Percentiles rank a stretch among this genome's conserved stretches.
phyloP scores from a whole-genome alignment of 2,329 filamentous ascomycete species.

The Shiraia sp. region DNA sequence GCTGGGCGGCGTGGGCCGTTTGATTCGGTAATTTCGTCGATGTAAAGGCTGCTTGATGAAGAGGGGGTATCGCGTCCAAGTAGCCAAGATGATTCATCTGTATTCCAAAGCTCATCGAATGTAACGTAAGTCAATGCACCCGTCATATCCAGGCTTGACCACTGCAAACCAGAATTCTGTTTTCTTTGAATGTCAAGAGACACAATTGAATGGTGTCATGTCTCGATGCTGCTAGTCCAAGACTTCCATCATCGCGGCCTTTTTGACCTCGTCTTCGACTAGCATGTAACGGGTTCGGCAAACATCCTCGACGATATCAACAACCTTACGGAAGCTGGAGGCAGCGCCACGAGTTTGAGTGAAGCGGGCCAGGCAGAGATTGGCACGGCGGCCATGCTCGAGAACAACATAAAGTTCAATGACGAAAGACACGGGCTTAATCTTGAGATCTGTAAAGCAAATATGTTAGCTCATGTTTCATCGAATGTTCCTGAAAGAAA shows the following conservation, averaged over 20 bases:
- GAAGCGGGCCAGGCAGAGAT: constrained; percentile 80
- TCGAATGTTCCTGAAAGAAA: constrained; percentile 1
- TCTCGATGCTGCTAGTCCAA: constrained; percentile 25
- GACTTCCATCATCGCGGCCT: constrained; percentile 49
- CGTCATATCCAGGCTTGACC: too few relatives aligned
- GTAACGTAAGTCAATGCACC: too few relatives aligned
- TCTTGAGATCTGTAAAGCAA: constrained; percentile 65
- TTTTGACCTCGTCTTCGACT: constrained; percentile 60
- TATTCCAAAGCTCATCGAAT: too few relatives aligned
- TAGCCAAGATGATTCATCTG: background rate
- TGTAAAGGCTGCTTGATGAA: too few relatives aligned
- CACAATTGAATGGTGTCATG: too few relatives aligned
- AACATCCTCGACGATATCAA: constrained; percentile 73
- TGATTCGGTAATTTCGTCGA: background rate
- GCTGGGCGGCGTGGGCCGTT: background rate
- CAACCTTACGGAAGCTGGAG: constrained; percentile 82
- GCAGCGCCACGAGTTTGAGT: constrained; percentile 91
- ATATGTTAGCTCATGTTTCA: constrained; percentile 10
- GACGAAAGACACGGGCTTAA: constrained; percentile 88
- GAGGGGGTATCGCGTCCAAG: constrained; percentile 3
- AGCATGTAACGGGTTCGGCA: constrained; percentile 68
- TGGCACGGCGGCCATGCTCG: constrained; percentile 76
- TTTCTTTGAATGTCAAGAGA: too few relatives aligned
- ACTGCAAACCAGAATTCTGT: too few relatives aligned
- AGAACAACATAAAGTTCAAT: constrained; percentile 87